Conservation (phyloP, 768 basidiomycete species). For the Rhizopogon salebrosus region DNA sequence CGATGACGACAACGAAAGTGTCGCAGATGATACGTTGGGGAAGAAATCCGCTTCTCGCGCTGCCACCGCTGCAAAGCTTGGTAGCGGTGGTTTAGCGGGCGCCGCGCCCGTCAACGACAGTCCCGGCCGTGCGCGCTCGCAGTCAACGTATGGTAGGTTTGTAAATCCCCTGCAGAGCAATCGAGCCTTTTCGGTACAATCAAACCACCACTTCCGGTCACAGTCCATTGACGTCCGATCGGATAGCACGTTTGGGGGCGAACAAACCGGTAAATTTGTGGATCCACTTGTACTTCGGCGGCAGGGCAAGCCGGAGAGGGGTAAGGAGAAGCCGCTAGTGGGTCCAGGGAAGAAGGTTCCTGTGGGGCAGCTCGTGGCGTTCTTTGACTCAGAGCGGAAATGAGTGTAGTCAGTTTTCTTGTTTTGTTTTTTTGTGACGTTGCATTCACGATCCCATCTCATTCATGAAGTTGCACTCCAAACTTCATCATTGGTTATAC, state of each 20-base stretch:
- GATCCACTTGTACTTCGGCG: slow-evolving; percentile 71
- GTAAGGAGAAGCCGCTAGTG: slow-evolving; percentile 33
- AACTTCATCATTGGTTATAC: background rate
- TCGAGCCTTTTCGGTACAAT: slow-evolving; percentile 14
- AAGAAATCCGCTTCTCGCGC: slow-evolving; percentile 34
- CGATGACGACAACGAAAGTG: slow-evolving; percentile 27
- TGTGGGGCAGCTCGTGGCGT: slow-evolving; percentile 77
- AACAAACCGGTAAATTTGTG: slow-evolving; percentile 48
- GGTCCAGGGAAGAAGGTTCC: slow-evolving; percentile 55
- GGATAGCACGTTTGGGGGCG: slow-evolving; percentile 12
- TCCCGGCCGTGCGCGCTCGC: slow-evolving; percentile 42
- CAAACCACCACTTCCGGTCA: slow-evolving; percentile 30
- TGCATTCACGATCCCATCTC: background rate
- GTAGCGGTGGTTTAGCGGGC: slow-evolving; percentile 20
- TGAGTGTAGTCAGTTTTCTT: background rate
- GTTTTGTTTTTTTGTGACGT: background rate
- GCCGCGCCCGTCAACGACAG: slow-evolving; percentile 11
- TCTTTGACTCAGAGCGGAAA: slow-evolving; percentile 52
- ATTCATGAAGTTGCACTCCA: background rate
- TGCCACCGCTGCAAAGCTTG: slow-evolving; percentile 30
- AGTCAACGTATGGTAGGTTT: slow-evolving; percentile 47
- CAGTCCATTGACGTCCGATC: slow-evolving; percentile 31
- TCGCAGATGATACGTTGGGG: slow-evolving; percentile 50
- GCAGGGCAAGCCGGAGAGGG: slow-evolving; percentile 46
- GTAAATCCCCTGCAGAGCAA: slow-evolving; percentile 25